Evolutionary conservation across 208 protist genomes (phyloP).

Genomic region (Entamoeba dispar): DNA sequence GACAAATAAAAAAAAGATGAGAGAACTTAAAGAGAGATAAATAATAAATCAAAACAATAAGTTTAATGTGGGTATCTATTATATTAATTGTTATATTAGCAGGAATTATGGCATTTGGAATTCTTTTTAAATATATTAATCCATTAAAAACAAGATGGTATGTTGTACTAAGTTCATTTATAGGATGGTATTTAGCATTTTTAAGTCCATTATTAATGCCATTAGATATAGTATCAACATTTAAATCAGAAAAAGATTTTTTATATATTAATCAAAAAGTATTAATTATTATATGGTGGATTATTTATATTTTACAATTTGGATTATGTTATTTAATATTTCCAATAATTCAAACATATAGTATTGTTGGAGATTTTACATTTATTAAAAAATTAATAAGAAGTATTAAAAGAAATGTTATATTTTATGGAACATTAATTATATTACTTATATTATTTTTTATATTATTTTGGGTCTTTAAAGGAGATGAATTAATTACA

Average conservation of each 20-base stretch:
- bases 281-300: neutral
- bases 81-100: no score
- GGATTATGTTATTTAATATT: neutral
- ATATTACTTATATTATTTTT: neutral
- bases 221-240: neutral
- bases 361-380: neutral
- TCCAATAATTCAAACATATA: neutral
- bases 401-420: neutral
- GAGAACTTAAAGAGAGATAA: no score
- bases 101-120: neutral
- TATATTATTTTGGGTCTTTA: neutral
- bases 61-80: no score
- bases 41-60: no score
- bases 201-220: neutral
- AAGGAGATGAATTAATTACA: neutral
- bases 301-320: neutral
- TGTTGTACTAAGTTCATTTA: neutral
- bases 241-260: neutral
- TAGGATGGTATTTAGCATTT: neutral
- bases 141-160: neutral
- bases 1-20: no score
- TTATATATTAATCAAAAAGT: neutral
- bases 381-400: neutral
- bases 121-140: neutral
- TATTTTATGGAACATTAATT: neutral